Base-by-base conservation (phyloP, 2,329 filamentous ascomycete genomes). In the Botrytis hyacinthi region DNA sequence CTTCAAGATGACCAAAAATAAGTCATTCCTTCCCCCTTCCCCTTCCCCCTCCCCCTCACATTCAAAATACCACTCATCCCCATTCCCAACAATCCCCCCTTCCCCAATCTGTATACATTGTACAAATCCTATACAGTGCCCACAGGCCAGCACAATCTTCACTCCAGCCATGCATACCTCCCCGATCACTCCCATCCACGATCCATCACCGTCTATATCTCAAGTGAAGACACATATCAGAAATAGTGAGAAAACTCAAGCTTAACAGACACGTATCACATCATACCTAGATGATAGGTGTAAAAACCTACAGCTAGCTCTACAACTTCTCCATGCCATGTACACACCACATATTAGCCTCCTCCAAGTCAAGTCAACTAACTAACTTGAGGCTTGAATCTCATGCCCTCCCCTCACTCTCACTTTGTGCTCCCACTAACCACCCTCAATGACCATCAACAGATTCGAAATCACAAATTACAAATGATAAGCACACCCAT, bases 91-190 rank as follows among this genome's bases (percentile, higher is more conserved):
- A 12, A 48, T 1, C 46, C 46, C 46, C 46, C 22, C 46, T 42
- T 42, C 40, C 2, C 42, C 46, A 44, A 22, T 46, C 9, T 26
- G 46, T 48, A 22, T 48, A 48, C 8, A 48, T 4, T 48, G 8
- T 46, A 46, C 7, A 9, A 46, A 10, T 26, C 48, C 10, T n/a
- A 51, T n/a, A 14, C 4, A n/a, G 2, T 4, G 12, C 10, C 48
- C 48, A n/a, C 48, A 0, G 4, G 2, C 4, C 48, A n/a, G 48
- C 26, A 51, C 0, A n/a, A n/a, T n/a, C 0, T n/a, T n/a, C 48
- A 51, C 26, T 12, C 1, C 14, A n/a, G 10, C 26, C 0, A n/a
- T 26, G 4, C 9, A 12, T 3, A n/a, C 48, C 26, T 51, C 26
- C 48, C 7, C 48, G 12, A n/a, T 26, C 10, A n/a, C 48, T 6